These are phyloP conservation scores for Candida neerlandica DNA, from an alignment of 1,139 yeast genomes.

Conservation along the genomic window DNA sequence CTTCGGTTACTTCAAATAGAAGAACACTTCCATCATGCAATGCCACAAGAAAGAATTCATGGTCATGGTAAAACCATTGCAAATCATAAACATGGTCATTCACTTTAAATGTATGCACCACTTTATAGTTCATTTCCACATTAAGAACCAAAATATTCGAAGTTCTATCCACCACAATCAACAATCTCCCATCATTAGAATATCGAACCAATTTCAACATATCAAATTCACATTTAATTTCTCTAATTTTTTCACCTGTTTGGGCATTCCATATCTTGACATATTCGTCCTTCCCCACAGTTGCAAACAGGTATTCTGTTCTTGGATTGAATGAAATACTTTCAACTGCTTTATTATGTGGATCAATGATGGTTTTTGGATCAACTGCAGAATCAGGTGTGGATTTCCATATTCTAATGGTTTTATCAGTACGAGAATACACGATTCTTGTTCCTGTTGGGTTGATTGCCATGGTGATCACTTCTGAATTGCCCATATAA, in stretches of 20 bases:
- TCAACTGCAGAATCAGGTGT: slow-evolving; percentile 30
- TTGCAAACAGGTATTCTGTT: slow-evolving; percentile 53
- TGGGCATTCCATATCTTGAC: slow-evolving; percentile 60
- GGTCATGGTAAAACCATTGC: slow-evolving; percentile 38
- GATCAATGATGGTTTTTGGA: slow-evolving; percentile 42
- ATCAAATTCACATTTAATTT: slow-evolving; percentile 23
- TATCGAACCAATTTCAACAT: slow-evolving; percentile 42
- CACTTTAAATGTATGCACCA: slow-evolving; percentile 25
- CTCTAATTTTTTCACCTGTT: slow-evolving; percentile 39
- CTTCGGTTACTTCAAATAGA: slow-evolving; percentile 24
- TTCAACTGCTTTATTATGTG: slow-evolving; percentile 52
- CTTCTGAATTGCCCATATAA: slow-evolving; percentile 29
- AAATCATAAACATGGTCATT: slow-evolving; percentile 39
- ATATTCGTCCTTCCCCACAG: slow-evolving; percentile 58
- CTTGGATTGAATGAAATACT: slow-evolving; percentile 64
- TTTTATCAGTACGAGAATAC: slow-evolving; percentile 47
- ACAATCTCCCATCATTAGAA: slow-evolving; percentile 54
- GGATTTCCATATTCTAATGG: slow-evolving; percentile 47
- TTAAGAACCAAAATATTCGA: slow-evolving; percentile 30
- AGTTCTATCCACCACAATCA: slow-evolving; percentile 51
- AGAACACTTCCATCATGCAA: slow-evolving; percentile 38
- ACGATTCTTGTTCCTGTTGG: slow-evolving; percentile 47
- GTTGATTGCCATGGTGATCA: slow-evolving; percentile 37
- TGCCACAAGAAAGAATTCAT: slow-evolving; percentile 39
- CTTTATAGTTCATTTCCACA: slow-evolving; percentile 28